phyloP scores from a whole-genome alignment of 805 yeast species.

The Saturnispora hagleri region DNA sequence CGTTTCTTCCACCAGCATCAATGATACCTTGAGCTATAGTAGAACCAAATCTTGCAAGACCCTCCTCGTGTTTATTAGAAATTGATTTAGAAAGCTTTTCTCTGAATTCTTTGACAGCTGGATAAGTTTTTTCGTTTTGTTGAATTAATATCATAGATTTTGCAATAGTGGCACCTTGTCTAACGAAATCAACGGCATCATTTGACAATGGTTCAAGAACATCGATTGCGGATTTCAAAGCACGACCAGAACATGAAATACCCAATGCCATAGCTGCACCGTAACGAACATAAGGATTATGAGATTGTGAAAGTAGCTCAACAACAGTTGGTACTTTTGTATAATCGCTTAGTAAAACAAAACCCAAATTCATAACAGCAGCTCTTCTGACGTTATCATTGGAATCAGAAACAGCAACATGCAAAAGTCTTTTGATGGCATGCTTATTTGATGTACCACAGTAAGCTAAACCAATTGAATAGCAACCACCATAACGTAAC shows the following conservation, averaged over 20 bases:
- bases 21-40: constrained; percentile 94
- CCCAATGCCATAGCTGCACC: constrained; percentile 98
- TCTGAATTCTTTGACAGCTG: constrained; percentile 71
- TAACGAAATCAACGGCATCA: constrained; percentile 93
- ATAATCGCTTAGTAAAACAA: constrained; percentile 81
- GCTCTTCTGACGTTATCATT: constrained; percentile 96
- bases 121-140: constrained; percentile 74
- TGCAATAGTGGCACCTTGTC: constrained; percentile 95
- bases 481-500: constrained; percentile 93
- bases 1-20: constrained; percentile 98
- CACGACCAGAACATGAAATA: constrained; percentile 94
- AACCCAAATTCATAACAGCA: constrained; percentile 86
- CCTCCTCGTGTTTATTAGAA: constrained; percentile 86
- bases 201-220: constrained; percentile 86
- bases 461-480: constrained; percentile 88
- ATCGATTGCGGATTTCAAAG: constrained; percentile 78
- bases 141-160: constrained; percentile 82
- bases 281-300: constrained; percentile 95
- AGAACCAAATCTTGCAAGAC: constrained; percentile 95
- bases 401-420: constrained; percentile 93
- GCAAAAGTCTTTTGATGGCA: constrained; percentile 80
- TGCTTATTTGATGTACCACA: constrained; percentile 90
- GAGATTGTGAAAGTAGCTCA: constrained; percentile 84
- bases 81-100: constrained; percentile 69
- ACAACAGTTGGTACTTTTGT: constrained; percentile 93